Conservation (phyloP, 352 stramenopile genomes). For the Globisporangium megalacanthum region DNA sequence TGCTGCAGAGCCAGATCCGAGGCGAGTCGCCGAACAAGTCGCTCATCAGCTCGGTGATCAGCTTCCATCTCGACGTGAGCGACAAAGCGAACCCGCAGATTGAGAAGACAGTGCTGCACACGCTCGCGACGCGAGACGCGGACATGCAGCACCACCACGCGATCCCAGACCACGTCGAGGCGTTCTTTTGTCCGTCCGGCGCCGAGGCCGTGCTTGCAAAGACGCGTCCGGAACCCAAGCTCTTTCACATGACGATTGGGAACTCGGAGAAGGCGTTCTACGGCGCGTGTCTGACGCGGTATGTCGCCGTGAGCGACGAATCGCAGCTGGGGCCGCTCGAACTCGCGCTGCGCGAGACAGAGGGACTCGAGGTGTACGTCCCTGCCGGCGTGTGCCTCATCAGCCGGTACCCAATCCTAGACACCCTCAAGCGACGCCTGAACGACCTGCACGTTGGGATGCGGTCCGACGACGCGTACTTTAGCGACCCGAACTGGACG, state of each 20-base stretch:
- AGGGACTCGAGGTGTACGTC: conserved; percentile 76
- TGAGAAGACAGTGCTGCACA: conserved; percentile 66
- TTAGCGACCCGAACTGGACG: conserved; percentile 51
- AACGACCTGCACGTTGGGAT: conserved; percentile 55
- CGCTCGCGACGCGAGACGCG: conserved; percentile 54
- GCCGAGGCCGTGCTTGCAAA: conserved; percentile 57
- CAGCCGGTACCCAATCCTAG: conserved; percentile 73
- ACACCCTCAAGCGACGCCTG: conserved; percentile 72
- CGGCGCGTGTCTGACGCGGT: conserved; percentile 72
- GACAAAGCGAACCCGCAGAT: conserved; percentile 52
- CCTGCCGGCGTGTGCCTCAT: conserved; percentile 75
- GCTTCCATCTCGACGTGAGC: conserved; percentile 56
- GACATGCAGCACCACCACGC: conserved; percentile 69
- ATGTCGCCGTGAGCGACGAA: conserved; percentile 61
- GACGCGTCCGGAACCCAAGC: conserved; percentile 46
- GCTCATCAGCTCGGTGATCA: conserved; percentile 67
- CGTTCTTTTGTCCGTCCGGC: conserved; percentile 68
- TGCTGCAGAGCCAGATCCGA: conserved; percentile 60
- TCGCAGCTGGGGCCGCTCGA: conserved; percentile 68
- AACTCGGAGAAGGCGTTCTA: conserved; percentile 81
- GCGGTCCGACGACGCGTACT: conserved; percentile 48
- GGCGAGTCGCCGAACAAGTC: conserved; percentile 54
- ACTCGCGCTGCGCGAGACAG: conserved; percentile 73
- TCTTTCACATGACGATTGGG: conserved; percentile 84
- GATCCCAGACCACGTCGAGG: conserved; percentile 78